phyloP scores from a whole-genome alignment of 208 protist species.

The Entamoeba histolytica region DNA sequence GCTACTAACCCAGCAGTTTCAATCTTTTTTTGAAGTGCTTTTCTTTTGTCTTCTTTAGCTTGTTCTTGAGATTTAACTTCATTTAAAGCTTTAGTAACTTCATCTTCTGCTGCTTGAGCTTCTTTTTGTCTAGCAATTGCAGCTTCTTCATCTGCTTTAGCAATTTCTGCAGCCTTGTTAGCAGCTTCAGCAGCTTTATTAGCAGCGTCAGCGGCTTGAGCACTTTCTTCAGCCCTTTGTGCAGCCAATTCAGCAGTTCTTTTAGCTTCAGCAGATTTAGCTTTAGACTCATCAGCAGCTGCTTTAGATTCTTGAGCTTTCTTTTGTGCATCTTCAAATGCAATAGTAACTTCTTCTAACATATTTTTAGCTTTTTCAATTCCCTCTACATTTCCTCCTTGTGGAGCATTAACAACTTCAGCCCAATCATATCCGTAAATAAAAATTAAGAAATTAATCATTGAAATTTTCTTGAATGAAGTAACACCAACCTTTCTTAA shows the following conservation, averaged over 20 bases:
- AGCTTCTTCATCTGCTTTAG: neutral
- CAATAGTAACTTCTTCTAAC: neutral
- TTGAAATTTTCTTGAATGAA: neutral
- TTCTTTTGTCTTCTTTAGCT: constrained; percentile 3
- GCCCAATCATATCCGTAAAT: neutral
- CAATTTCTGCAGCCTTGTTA: too few relatives aligned
- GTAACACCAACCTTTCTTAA: neutral
- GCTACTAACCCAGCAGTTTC: constrained; percentile 21
- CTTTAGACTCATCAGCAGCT: too few relatives aligned
- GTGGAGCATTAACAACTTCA: neutral
- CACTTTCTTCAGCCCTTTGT: too few relatives aligned
- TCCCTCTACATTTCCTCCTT: neutral
- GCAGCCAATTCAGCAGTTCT: too few relatives aligned
- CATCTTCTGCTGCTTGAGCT: neutral
- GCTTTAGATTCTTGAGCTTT: neutral
- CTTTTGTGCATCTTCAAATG: neutral
- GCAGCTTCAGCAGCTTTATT: too few relatives aligned
- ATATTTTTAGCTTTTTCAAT: neutral
- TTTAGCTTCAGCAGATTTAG: too few relatives aligned
- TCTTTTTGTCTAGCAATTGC: neutral
- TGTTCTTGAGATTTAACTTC: constrained; percentile 14
- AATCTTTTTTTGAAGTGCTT: constrained; percentile 18
- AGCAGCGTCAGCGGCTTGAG: too few relatives aligned
- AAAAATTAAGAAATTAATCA: neutral
- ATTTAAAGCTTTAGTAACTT: constrained; percentile 10